Conservation (phyloP, 1,284 basidiomycete species). For the Sanghuangporus weigelae region DNA sequence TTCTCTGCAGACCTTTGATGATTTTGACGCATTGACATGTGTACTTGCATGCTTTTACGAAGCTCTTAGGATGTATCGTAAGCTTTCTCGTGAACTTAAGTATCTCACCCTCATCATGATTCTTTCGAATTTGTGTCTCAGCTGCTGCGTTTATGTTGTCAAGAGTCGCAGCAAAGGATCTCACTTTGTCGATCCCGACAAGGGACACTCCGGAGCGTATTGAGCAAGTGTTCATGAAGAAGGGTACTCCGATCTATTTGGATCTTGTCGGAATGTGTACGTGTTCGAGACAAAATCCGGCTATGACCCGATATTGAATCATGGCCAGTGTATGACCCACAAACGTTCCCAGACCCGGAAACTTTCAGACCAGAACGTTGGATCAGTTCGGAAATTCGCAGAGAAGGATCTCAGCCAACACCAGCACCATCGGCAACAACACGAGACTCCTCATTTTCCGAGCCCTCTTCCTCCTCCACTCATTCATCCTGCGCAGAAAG, state of each 20-base stretch:
- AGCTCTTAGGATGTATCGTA: conserved; percentile 16
- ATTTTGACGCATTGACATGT: conserved; percentile 14
- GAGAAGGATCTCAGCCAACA: too few species aligned
- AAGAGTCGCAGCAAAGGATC: conserved; percentile 5
- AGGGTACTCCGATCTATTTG: conserved; percentile 1
- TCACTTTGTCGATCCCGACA: conserved; percentile 1
- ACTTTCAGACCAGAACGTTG: conserved; percentile 19
- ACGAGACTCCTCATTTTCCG: neutral
- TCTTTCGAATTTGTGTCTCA: neutral
- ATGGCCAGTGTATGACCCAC: conserved; percentile 17
- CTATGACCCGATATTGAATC: neutral
- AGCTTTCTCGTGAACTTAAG: neutral
- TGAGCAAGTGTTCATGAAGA: conserved; percentile 8
- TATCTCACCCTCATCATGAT: neutral
- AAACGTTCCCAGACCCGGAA: conserved; percentile 20
- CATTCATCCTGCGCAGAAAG: neutral
- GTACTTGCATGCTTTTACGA: conserved; percentile 19
- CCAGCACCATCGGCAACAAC: neutral
- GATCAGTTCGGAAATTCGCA: neutral
- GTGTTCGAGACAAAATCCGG: neutral
- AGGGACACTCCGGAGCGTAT: conserved; percentile 1
- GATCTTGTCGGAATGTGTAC: conserved; percentile 11
- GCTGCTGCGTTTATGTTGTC: conserved; percentile 12
- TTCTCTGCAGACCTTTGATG: conserved; percentile 9
- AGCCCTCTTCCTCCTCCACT: neutral